Percentiles rank a stretch among this genome's conserved stretches.
These are phyloP conservation scores for Eimeria nieschulzi DNA, from an alignment of 169 alveolate species.

Conservation along the genomic window DNA sequence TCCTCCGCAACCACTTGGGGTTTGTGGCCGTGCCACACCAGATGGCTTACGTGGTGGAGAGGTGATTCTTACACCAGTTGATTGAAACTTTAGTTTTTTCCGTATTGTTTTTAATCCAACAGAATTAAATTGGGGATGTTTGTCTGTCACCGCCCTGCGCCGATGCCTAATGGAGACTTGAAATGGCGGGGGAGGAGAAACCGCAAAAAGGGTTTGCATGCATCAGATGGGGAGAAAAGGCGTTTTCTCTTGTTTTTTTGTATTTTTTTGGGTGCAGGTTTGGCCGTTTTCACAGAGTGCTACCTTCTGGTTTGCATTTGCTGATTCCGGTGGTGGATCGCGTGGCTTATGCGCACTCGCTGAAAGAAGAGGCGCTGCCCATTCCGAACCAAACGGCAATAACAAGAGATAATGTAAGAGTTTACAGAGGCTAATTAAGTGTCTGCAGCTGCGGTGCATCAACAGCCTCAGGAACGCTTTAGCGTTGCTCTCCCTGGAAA, in stretches of 20 bases:
- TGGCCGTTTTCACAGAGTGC: constrained; percentile 89
- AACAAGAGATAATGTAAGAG: constrained; percentile 93
- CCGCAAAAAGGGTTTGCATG: background rate
- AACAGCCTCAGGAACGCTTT: too few relatives aligned
- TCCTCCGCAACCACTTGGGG: constrained; percentile 79
- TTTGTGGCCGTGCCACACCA: constrained; percentile 94
- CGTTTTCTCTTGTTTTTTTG: background rate
- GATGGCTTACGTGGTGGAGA: constrained; percentile 91
- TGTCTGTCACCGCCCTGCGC: too few relatives aligned
- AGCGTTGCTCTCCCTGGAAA: too few relatives aligned
- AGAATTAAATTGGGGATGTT: too few relatives aligned
- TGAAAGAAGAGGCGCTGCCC: constrained; percentile 93
- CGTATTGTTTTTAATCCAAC: too few relatives aligned
- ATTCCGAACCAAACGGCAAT: constrained; percentile 95
- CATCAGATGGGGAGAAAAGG: background rate
- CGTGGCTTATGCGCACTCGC: constrained; percentile 92
- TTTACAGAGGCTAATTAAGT: background rate
- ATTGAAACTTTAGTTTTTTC: background rate
- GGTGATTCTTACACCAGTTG: constrained; percentile 68
- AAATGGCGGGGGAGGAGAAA: background rate
- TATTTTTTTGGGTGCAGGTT: constrained; percentile 79
- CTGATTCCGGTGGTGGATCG: constrained; percentile 92
- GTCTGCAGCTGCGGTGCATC: background rate
- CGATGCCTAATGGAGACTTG: too few relatives aligned
- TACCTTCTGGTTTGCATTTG: constrained; percentile 93